A percentile compares a stretch with the other conserved stretches of the same genome.
Conservation (phyloP, 2,329 filamentous ascomycete species). For the Pseudogymnoascus destructans region DNA sequence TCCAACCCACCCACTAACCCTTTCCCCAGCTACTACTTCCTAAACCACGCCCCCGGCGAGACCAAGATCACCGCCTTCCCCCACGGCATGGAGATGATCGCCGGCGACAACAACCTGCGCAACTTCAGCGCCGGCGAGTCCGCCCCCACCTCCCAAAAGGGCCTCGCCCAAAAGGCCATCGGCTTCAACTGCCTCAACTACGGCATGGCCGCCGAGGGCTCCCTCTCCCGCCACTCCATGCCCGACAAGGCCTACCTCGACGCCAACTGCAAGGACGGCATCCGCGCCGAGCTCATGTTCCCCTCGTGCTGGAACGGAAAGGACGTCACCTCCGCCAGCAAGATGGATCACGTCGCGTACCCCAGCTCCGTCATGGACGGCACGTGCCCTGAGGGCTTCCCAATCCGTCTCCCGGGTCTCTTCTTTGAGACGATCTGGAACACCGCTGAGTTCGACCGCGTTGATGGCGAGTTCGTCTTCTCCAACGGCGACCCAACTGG, state of each 20-base stretch:
- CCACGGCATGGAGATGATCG: conserved; percentile 65
- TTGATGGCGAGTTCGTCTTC: conserved; percentile 58
- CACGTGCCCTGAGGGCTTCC: conserved; percentile 56
- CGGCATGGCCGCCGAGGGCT: conserved; percentile 46
- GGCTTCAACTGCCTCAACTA: conserved; percentile 98
- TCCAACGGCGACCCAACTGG: conserved; percentile 68
- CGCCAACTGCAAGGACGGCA: conserved; percentile 64
- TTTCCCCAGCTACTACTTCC: conserved; percentile 63
- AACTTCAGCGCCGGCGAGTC: conserved; percentile 46
- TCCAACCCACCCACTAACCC: conserved; percentile 14
- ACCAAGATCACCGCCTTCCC: conserved; percentile 60
- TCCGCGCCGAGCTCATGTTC: conserved; percentile 77
- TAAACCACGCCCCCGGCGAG: conserved; percentile 44
- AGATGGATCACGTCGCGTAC: conserved; percentile 61
- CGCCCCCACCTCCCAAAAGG: conserved; percentile 51
- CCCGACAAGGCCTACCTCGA: conserved; percentile 73
- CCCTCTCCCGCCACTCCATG: conserved; percentile 68
- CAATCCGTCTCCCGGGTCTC: conserved; percentile 56
- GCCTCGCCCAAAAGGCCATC: conserved; percentile 65
- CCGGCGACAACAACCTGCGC: conserved; percentile 55
- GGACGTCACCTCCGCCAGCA: conserved; percentile 39
- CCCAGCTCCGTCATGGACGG: conserved; percentile 66
- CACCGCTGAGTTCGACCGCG: conserved; percentile 49
- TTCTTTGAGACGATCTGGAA: conserved; percentile 81
- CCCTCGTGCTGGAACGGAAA: conserved; percentile 80